Base-by-base conservation (phyloP, 2,329 filamentous ascomycete genomes). In the Pseudopithomyces maydicus region DNA sequence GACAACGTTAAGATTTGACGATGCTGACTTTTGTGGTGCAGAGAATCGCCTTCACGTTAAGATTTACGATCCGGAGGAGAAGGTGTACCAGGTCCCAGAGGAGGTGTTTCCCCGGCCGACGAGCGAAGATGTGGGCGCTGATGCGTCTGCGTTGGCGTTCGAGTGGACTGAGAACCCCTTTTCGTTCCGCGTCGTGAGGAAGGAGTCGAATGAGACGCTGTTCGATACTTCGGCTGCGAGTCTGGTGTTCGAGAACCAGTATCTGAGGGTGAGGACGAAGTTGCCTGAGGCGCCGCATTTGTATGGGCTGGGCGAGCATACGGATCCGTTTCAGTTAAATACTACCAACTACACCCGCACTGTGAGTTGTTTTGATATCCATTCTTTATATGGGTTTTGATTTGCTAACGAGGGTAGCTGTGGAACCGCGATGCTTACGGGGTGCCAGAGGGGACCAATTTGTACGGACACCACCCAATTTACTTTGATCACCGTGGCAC, bases 281-380 rank as follows among this genome's bases (percentile, higher is more conserved):
- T 80, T 94, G 12, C 90, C 91, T 0, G 75, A 84, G 1, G 79
- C 85, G 43, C 88, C 90, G 0, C 84, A 88, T 65, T 78, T 95
- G 3, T 94, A 94, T 68, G 90, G 91, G 0, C 81, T 94, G 6
- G 91, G 90, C 41, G 90, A 93, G 75, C 88, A 91, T 64, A 88
- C 85, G 0, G 90, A 92, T 66, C 79, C 85, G 1, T 86, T 91
- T 66, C 82, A 84, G 45, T 79, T 92, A 56, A 86, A 87, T 59
- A 89, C 85, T 0, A 86, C 83, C 32, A 84, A 89, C 73, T 90
- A 90, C 71, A 87, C 85, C 3, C 58, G 67, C 22, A 71, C 69
- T 44, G 66, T 23, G 78, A 85, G 56, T 90, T 83, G 6, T 17
- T 41, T 59, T 32, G 35, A 32, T n/a, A n/a, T n/a, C 14, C 14